Percentiles rank a stretch among this genome's conserved stretches.
Conservation (phyloP, 83 land plant genomes). For the Thuja plicata region DNA sequence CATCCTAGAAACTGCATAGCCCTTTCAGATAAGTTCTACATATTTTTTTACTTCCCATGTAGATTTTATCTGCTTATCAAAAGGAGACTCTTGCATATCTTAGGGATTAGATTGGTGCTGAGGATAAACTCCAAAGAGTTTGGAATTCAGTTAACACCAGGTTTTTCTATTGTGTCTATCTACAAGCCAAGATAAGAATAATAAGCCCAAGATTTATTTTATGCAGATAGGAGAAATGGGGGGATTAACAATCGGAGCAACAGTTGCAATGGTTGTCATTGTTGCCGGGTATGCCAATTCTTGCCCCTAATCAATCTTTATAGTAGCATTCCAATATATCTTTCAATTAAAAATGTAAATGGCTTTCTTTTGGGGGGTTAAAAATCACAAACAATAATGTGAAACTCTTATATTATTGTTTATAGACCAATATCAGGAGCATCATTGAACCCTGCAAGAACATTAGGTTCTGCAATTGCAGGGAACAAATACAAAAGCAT, state of each 20-base stretch:
- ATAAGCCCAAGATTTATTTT: too few relatives aligned
- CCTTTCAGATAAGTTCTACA: too few relatives aligned
- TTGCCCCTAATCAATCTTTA: too few relatives aligned
- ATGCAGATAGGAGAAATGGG: conserved; percentile 18
- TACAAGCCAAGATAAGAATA: too few relatives aligned
- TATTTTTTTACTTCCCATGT: too few relatives aligned
- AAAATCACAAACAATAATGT: not conserved
- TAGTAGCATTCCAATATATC: not conserved
- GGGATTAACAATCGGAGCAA: conserved; percentile 26
- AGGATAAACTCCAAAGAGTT: too few relatives aligned
- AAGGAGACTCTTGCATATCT: too few relatives aligned
- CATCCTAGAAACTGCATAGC: too few relatives aligned
- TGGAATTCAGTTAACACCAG: too few relatives aligned
- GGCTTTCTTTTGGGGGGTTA: not conserved
- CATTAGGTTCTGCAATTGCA: conserved; percentile 25
- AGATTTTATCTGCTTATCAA: too few relatives aligned
- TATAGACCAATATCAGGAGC: conserved; percentile 20
- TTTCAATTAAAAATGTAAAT: not conserved
- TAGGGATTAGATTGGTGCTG: too few relatives aligned
- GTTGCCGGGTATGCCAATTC: conserved; percentile 24
- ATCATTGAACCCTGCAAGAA: conserved; percentile 32
- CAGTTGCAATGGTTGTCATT: conserved; percentile 13
- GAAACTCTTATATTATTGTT: not conserved
- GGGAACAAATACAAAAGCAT: conserved; percentile 8
- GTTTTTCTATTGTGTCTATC: too few relatives aligned